A percentile compares a stretch with the other conserved stretches of the same genome.
These are phyloP conservation scores for Penicillium verrucosum DNA, from an alignment of 2,329 filamentous ascomycete genomes.

Conservation along the genomic window DNA sequence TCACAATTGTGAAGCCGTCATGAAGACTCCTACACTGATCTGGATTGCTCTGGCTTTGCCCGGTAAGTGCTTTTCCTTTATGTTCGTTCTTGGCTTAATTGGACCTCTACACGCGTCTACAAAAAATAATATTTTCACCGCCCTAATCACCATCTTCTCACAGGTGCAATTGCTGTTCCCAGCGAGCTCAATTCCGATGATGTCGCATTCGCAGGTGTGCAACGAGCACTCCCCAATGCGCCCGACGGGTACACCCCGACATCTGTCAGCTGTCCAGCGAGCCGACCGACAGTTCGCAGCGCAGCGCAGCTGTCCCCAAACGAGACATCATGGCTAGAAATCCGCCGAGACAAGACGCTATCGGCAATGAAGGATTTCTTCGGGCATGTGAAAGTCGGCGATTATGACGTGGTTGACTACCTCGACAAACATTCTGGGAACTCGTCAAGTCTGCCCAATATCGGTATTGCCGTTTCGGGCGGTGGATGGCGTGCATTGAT, in stretches of 20 bases:
- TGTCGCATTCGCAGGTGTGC: conserved; percentile 10
- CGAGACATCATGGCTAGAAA: conserved; percentile 71
- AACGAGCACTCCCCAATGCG: conserved; percentile 53
- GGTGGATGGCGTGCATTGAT: conserved; percentile 85
- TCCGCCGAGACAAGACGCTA: conserved; percentile 69
- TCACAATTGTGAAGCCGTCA: conserved; percentile 1
- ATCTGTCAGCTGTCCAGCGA: conserved; percentile 64
- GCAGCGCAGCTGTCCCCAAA: conserved; percentile 63
- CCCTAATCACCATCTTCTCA: not conserved
- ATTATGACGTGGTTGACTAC: conserved; percentile 72
- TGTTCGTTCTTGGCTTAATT: not conserved
- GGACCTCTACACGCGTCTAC: not conserved
- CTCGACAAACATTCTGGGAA: conserved; percentile 60
- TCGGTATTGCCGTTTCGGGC: conserved; percentile 76
- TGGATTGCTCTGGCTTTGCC: conserved; percentile 17
- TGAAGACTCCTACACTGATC: conserved; percentile 18
- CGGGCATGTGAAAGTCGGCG: conserved; percentile 66
- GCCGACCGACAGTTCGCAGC: conserved; percentile 64
- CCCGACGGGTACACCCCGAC: conserved; percentile 71
- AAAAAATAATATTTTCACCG: not conserved
- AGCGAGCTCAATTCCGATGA: conserved; percentile 7
- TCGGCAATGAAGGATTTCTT: conserved; percentile 72
- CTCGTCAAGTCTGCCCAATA: conserved; percentile 59
- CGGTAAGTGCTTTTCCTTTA: conserved; percentile 11
- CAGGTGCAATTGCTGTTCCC: conserved; percentile 21